Base-by-base conservation (phyloP, 208 protist species). In the Leishmania aethiopica region DNA sequence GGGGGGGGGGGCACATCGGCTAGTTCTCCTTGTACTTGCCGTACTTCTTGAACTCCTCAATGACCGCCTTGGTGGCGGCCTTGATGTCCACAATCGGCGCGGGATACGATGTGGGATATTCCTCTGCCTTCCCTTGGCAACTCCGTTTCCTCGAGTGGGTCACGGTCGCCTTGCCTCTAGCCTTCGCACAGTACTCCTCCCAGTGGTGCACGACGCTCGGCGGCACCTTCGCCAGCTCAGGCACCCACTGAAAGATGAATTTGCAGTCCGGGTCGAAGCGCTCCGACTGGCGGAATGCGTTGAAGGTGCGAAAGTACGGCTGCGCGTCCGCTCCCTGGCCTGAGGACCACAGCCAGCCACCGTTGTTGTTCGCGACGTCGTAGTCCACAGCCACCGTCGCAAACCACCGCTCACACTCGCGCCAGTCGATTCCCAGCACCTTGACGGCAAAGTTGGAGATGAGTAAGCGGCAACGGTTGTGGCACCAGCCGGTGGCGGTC, bases 391-490 rank as follows among this genome's bases (percentile, higher is more conserved):
- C 91, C 40, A 94, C 86, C 17, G 87, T 90, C 35, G 96, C 93
- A 80, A 95, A 99, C 89, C 91, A 98, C 32, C 89, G 90, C 62
- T 96, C 97, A 40, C 97, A 94, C 69, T 94, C 88, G 35, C 96
- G 90, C 97, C 97, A 99, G 89, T 99, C 96, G 6, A 98, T 90
- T 32, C 83, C 81, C 37, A 99, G 85, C 53, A 96, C 88, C 86
- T 98, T 98, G 66, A 95, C 91, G n/a, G 96, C 87, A 76, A 96
- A 97, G 80, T 91, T 93, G n/a, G 92, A 92, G 71, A 97, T 90
- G 49, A 95, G 80, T 80, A 98, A 89, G 70, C 93, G 92, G 77
- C 82, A 84, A 62, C 94, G 91, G 86, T 96, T 96, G 76, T 92
- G 88, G 75, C 93, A 94, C 88, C 90, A 98, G 28, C 95, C 96